Conservation (phyloP, 1,139 yeast species). For the Hansenula sp. region DNA sequence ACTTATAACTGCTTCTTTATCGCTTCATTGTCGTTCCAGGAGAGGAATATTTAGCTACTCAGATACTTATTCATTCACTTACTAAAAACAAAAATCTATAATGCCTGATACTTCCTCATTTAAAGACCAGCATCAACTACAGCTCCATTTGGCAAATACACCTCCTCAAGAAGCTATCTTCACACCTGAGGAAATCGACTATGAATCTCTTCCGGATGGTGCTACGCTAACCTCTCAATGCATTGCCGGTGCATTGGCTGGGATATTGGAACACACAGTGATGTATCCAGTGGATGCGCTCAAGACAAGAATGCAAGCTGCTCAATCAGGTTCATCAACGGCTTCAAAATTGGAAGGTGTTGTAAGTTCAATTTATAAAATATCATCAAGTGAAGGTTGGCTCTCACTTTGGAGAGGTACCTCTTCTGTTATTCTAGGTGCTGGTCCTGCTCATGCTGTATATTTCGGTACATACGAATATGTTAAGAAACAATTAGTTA, state of each 20-base stretch:
- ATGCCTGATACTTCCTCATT: too few relatives aligned
- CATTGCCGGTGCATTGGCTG: conserved; percentile 98
- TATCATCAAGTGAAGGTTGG: conserved; percentile 87
- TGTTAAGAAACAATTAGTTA: conserved; percentile 51
- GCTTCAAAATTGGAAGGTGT: conserved; percentile 8
- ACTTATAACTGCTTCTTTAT: too few relatives aligned
- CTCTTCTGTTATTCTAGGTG: conserved; percentile 86
- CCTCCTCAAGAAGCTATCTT: conserved; percentile 3
- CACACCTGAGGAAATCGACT: conserved; percentile 48
- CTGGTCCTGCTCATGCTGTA: conserved; percentile 98
- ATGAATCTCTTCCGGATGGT: conserved; percentile 87
- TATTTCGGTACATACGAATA: conserved; percentile 92
- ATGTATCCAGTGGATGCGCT: conserved; percentile 96
- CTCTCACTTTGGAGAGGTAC: conserved; percentile 93
- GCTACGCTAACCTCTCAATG: conserved; percentile 81
- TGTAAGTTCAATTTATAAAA: conserved; percentile 51
- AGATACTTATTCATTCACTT: too few relatives aligned
- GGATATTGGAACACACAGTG: conserved; percentile 95
- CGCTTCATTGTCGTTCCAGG: too few relatives aligned
- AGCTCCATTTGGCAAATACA: background rate
- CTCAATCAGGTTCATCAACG: conserved; percentile 23
- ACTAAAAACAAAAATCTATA: too few relatives aligned
- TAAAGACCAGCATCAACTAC: background rate
- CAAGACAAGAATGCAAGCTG: conserved; percentile 90
- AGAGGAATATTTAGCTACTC: too few relatives aligned